These are phyloP conservation scores for Jasminum sambac DNA, from an alignment of 257 asterid species.

Conservation along the genomic window DNA sequence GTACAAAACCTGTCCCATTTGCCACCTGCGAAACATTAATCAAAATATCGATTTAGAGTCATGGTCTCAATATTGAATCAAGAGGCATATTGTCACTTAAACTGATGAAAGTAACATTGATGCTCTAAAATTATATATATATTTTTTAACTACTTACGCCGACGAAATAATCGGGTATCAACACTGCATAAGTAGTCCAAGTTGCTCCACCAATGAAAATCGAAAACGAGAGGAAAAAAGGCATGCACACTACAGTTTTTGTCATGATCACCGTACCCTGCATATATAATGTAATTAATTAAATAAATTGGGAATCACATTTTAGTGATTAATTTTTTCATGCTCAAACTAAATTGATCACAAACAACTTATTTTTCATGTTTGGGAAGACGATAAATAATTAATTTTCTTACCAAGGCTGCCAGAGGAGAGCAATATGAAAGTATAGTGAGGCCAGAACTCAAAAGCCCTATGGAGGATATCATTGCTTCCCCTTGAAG, in stretches of 20 bases:
- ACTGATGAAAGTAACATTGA: too few relatives aligned
- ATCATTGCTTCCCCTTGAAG: slow-evolving; percentile 18
- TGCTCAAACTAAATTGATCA: too few relatives aligned
- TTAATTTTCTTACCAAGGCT: slow-evolving; percentile 32
- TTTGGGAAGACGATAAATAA: too few relatives aligned
- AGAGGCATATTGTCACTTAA: too few relatives aligned
- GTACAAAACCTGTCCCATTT: slow-evolving; percentile 38
- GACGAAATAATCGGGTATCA: slow-evolving; percentile 25
- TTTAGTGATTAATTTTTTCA: too few relatives aligned
- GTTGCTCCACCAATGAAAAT: slow-evolving; percentile 20
- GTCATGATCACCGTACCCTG: slow-evolving; percentile 30
- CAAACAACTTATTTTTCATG: too few relatives aligned
- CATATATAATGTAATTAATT: not conserved
- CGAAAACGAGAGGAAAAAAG: slow-evolving; percentile 32
- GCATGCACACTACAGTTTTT: slow-evolving; percentile 35
- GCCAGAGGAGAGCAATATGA: slow-evolving; percentile 34
- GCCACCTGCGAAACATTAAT: slow-evolving; percentile 31
- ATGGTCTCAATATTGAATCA: too few relatives aligned
- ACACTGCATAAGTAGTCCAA: slow-evolving; percentile 28
- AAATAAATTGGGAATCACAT: not conserved
- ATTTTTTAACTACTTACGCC: slow-evolving; percentile 20
- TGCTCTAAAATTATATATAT: not conserved
- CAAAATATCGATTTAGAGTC: too few relatives aligned
- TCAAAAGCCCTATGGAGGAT: slow-evolving; percentile 25
- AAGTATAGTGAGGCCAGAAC: slow-evolving; percentile 26